phyloP scores from a whole-genome alignment of 768 basidiomycete genomes.

The Boletus subparvulus region DNA sequence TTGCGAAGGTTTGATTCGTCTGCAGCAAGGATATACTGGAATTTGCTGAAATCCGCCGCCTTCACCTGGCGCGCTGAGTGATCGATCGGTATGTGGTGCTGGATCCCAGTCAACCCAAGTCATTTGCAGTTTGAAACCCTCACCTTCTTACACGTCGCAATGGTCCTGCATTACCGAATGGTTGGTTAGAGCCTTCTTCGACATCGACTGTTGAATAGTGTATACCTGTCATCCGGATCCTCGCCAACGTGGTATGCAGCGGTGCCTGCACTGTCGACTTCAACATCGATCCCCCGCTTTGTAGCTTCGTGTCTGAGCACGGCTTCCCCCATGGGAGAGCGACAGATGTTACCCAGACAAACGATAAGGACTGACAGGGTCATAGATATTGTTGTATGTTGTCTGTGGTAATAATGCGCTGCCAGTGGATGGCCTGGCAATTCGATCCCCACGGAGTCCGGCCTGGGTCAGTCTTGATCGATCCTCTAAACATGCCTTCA shows the following conservation, averaged over 20 bases:
- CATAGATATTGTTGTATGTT: conserved; percentile 18
- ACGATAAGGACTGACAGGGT: conserved; percentile 65
- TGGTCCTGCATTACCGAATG: conserved; percentile 47
- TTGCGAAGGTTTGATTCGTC: conserved; percentile 73
- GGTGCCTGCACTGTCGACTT: conserved; percentile 84
- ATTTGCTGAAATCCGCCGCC: conserved; percentile 65
- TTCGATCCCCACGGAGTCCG: not conserved
- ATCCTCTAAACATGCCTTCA: conserved; percentile 55
- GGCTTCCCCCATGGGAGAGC: conserved; percentile 92
- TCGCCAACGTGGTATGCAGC: conserved; percentile 83
- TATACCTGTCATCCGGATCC: conserved; percentile 77
- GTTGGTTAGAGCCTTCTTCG: not conserved
- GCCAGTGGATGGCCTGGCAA: not conserved
- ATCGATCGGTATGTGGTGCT: conserved; percentile 74
- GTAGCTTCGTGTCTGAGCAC: conserved; percentile 69
- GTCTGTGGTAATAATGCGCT: not conserved
- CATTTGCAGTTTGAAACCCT: not conserved
- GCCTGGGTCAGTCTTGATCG: not conserved
- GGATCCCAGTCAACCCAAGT: conserved; percentile 4
- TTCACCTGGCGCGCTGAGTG: conserved; percentile 66
- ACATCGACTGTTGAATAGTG: not conserved
- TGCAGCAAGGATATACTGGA: conserved; percentile 85
- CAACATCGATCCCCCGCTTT: conserved; percentile 63
- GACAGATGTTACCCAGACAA: conserved; percentile 83
- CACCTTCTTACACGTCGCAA: conserved; percentile 71